These are phyloP conservation scores for Porcisia hertigi DNA, from an alignment of 208 protist genomes.

Conservation along the genomic window DNA sequence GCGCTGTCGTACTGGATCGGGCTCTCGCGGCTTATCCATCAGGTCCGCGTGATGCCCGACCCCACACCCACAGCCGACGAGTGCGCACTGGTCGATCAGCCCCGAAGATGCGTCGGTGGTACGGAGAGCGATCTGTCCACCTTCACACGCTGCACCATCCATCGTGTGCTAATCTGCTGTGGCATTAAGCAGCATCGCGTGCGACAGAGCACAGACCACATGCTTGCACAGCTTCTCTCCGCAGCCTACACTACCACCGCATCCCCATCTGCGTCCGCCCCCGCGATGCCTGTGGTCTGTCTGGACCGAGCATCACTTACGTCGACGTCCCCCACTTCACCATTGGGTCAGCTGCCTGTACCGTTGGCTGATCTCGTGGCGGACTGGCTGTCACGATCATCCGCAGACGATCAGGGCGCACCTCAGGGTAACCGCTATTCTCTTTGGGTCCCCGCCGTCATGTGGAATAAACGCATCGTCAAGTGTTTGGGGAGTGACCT, in stretches of 20 bases:
- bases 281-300: background rate
- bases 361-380: slow-evolving; percentile 9
- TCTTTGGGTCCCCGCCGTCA: slow-evolving; percentile 9
- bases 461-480: slow-evolving; percentile 14
- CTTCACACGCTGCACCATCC: slow-evolving; percentile 22
- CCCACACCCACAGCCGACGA: background rate
- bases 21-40: slow-evolving; percentile 18
- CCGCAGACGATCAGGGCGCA: background rate
- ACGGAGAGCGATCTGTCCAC: background rate
- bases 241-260: slow-evolving; percentile 8
- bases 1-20: slow-evolving; percentile 23
- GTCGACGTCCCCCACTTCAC: background rate
- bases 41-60: slow-evolving; percentile 8
- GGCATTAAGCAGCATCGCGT: slow-evolving; percentile 63
- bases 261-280: background rate
- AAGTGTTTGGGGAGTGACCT: slow-evolving; percentile 33
- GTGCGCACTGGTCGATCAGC: background rate
- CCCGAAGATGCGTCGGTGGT: background rate
- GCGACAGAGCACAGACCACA: slow-evolving; percentile 19
- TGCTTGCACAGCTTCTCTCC: slow-evolving; percentile 39
- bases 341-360: slow-evolving; percentile 5
- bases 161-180: slow-evolving; percentile 34
- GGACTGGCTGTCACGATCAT: slow-evolving; percentile 19
- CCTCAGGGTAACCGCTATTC: slow-evolving; percentile 1
- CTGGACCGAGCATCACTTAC: background rate